Evolutionary conservation across 78 protist species (phyloP).

Genomic region (Bigelowiella natans): DNA sequence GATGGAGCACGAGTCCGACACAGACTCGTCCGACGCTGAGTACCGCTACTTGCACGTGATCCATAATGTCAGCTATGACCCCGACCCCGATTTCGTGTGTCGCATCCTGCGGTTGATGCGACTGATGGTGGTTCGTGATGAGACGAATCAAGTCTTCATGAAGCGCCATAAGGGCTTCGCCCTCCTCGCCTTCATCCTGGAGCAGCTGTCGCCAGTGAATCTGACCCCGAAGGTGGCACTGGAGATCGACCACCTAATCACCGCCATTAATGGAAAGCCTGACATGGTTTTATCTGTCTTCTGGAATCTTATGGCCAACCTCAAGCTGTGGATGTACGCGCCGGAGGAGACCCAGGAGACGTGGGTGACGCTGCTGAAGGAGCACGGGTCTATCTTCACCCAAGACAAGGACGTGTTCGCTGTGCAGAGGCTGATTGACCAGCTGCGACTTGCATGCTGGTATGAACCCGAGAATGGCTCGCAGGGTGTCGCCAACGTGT

Average conservation of each 20-base stretch:
- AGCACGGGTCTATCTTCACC: neutral
- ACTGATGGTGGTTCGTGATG: neutral
- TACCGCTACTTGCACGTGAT: neutral
- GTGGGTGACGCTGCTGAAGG: neutral
- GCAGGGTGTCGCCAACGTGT: neutral
- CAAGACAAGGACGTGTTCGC: neutral
- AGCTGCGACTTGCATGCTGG: neutral
- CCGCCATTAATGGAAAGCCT: neutral
- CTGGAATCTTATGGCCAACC: neutral
- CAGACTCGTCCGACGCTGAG: neutral
- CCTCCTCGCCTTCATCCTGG: neutral
- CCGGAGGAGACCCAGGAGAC: neutral
- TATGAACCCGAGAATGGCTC: neutral
- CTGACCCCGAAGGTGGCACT: neutral
- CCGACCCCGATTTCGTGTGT: neutral
- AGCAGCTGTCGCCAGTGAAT: neutral
- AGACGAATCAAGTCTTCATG: neutral
- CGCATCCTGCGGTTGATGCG: neutral
- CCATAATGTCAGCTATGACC: neutral
- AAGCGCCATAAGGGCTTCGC: neutral
- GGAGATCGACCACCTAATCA: neutral
- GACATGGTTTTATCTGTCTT: neutral
- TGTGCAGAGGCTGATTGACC: neutral
- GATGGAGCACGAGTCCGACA: neutral
- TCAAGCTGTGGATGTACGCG: neutral